Conservation (phyloP, 345 rosid genomes). For the Fremontodendron californicum region DNA sequence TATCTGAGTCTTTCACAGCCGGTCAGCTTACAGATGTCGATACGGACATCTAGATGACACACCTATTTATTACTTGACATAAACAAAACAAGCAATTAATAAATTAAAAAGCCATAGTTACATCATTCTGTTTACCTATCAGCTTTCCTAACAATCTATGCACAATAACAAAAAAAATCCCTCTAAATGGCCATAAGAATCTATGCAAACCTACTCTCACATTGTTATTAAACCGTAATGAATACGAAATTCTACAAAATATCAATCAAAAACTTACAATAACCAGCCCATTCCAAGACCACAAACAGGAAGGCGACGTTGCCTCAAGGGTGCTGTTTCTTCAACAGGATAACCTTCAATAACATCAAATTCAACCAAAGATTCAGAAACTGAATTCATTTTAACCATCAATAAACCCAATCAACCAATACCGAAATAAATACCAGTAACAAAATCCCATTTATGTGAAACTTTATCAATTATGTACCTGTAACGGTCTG, state of each 20-base stretch:
- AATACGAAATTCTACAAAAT: background rate
- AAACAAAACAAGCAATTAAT: background rate
- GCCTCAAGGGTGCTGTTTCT: constrained; percentile 45
- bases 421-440: background rate
- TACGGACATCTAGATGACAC: background rate
- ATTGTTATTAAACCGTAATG: background rate
- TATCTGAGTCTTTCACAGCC: background rate
- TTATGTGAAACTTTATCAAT: background rate
- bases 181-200: background rate
- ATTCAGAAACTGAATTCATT: constrained; percentile 2
- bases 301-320: constrained; percentile 63
- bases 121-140: background rate
- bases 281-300: constrained; percentile 89
- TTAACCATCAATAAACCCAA: background rate
- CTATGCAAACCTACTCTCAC: background rate
- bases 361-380: constrained; percentile 15
- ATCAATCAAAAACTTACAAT: constrained; percentile 45
- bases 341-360: constrained; percentile 50
- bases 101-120: background rate
- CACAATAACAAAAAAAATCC: background rate
- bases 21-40: background rate
- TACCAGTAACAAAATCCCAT: background rate
- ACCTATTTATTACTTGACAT: background rate
- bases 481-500: constrained; percentile 40
- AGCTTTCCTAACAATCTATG: background rate